These are phyloP conservation scores for Kockiozyma suomiensis DNA, from an alignment of 805 yeast genomes.

Conservation along the genomic window DNA sequence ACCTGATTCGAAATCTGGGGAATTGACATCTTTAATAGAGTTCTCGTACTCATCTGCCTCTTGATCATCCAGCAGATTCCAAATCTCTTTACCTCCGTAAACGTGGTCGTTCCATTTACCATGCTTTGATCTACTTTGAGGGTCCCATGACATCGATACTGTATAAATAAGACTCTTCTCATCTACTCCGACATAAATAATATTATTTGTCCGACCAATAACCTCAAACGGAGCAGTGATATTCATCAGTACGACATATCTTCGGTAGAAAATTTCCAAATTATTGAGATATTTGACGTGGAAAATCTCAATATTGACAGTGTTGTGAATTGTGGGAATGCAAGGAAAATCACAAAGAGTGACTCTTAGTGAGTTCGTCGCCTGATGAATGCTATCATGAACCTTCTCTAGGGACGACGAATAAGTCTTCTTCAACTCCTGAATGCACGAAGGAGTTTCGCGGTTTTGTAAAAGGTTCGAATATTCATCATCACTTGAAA, in stretches of 20 bases:
- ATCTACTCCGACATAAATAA: conserved; percentile 27
- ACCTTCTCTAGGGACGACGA: not conserved
- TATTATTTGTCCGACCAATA: conserved; percentile 27
- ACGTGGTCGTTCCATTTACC: conserved; percentile 20
- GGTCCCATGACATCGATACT: conserved; percentile 30
- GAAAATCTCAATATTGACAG: conserved; percentile 25
- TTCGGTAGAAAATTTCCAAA: conserved; percentile 17
- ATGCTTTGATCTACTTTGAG: not conserved
- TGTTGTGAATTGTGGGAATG: conserved; percentile 32
- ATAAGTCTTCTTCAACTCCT: not conserved
- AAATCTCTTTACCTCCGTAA: conserved; percentile 23
- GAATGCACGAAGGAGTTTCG: conserved; percentile 9
- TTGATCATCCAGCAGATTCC: conserved; percentile 19
- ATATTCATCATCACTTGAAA: not conserved
- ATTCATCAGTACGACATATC: conserved; percentile 28
- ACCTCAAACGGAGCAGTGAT: conserved; percentile 30
- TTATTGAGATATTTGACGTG: conserved; percentile 21
- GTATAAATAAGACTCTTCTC: conserved; percentile 18
- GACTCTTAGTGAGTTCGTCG: conserved; percentile 28
- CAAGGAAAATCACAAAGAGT: conserved; percentile 32
- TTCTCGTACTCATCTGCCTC: conserved; percentile 10
- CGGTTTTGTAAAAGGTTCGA: not conserved
- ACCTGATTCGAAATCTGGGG: not conserved
- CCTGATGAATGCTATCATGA: conserved; percentile 21
- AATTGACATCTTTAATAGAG: not conserved